Conservation (phyloP, 192 early-diverging fungal genomes). For the Pilaira anomala region DNA sequence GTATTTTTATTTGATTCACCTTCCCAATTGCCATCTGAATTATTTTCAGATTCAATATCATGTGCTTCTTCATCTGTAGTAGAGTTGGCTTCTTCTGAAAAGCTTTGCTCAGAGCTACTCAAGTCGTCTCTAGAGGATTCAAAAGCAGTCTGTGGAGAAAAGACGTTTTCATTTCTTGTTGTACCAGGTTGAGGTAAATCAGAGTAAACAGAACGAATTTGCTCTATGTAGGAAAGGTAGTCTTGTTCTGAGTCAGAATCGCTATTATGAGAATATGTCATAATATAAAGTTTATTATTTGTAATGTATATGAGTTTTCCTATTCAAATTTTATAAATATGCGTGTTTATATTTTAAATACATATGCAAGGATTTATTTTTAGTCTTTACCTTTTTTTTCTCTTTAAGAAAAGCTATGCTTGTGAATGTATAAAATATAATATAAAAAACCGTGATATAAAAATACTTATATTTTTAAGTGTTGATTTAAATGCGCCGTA, state of each 20-base stretch:
- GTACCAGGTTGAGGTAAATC: not conserved
- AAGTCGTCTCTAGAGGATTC: not conserved
- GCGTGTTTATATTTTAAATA: not conserved
- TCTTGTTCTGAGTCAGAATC: not conserved
- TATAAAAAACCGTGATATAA: not conserved
- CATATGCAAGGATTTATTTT: not conserved
- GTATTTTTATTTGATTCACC: not conserved
- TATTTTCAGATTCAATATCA: conserved; percentile 2
- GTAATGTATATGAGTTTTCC: not conserved
- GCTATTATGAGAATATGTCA: not conserved
- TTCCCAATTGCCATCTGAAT: not conserved
- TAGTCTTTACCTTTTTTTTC: no score
- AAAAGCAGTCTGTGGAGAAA: conserved; percentile 1
- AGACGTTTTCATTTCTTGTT: not conserved
- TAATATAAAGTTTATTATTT: no score
- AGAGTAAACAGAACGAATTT: not conserved
- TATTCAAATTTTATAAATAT: not conserved
- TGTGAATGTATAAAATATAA: no score
- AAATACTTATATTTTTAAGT: no score
- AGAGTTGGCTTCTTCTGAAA: conserved; percentile 8
- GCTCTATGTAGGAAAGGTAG: not conserved
- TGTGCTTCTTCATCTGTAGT: conserved; percentile 5
- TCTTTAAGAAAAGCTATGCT: no score
- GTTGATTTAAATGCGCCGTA: no score
- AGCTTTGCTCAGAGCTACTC: not conserved